Evolutionary conservation across 768 basidiomycete species (phyloP).

Genomic region (Mycena vulgaris): DNA sequence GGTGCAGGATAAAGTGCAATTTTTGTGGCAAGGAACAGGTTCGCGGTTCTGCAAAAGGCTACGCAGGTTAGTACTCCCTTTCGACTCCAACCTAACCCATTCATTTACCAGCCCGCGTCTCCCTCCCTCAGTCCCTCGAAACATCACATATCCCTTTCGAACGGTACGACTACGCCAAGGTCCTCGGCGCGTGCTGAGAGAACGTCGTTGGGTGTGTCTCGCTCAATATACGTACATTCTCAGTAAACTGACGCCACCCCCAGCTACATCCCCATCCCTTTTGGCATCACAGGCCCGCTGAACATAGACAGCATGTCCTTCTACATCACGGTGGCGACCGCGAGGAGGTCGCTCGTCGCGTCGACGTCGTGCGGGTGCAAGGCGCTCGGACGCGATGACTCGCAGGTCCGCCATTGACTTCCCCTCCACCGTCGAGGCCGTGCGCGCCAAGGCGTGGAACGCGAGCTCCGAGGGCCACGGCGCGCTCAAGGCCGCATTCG

Average conservation of each 20-base stretch:
- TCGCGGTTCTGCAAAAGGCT: conserved; percentile 93
- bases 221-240: not conserved
- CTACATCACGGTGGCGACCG: conserved; percentile 99
- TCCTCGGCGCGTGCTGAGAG: no score
- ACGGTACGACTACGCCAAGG: conserved; percentile 95
- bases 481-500: no score
- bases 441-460: no score
- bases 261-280: conserved; percentile 82
- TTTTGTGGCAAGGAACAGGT: conserved; percentile 96
- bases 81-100: not conserved
- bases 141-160: conserved; percentile 84
- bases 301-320: conserved; percentile 87
- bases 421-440: no score
- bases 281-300: conserved; percentile 97
- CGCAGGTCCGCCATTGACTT: no score
- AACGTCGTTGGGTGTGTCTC: conserved; percentile 76
- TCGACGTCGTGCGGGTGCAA: no score
- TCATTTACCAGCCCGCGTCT: conserved; percentile 78
- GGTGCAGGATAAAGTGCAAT: conserved; percentile 92
- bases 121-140: conserved; percentile 88
- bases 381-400: no score
- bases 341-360: conserved; percentile 76
- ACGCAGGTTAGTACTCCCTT: conserved; percentile 80
- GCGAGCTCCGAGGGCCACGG: no score
- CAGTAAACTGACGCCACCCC: not conserved